Conservation (phyloP, 345 rosid genomes). For the Eucalyptus regnans region DNA sequence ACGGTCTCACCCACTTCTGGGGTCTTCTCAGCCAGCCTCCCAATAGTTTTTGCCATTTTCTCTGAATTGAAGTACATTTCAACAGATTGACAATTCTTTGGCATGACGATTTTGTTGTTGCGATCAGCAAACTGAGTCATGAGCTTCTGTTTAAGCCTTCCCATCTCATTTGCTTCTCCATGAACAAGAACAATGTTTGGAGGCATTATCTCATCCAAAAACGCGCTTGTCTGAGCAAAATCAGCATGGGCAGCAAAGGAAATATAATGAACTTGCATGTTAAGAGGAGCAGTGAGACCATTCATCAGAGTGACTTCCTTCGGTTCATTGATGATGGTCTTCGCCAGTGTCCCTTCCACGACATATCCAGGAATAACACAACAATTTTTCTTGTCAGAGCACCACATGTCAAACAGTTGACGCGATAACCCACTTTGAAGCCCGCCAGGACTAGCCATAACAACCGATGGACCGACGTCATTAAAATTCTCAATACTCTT, state of each 20-base stretch:
- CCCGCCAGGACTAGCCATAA: conserved; percentile 92
- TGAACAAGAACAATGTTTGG: conserved; percentile 93
- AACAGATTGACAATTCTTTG: conserved; percentile 88
- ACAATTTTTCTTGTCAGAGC: conserved; percentile 79
- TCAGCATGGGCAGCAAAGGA: conserved; percentile 96
- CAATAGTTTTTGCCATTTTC: conserved; percentile 89
- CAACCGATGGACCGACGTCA: conserved; percentile 88
- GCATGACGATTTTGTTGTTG: conserved; percentile 72
- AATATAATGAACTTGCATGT: conserved; percentile 89
- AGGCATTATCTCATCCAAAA: conserved; percentile 87
- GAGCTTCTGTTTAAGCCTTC: conserved; percentile 86
- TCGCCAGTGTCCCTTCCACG: conserved; percentile 77
- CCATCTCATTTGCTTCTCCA: conserved; percentile 92
- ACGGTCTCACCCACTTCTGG: conserved; percentile 76
- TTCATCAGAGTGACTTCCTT: conserved; percentile 94
- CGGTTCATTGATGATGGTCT: conserved; percentile 77
- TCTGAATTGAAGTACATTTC: conserved; percentile 79
- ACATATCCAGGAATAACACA: conserved; percentile 85
- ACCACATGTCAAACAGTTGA: conserved; percentile 91
- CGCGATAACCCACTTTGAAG: conserved; percentile 90
- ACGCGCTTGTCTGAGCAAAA: conserved; percentile 90
- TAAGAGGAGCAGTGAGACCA: conserved; percentile 77
- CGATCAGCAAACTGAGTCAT: conserved; percentile 62
- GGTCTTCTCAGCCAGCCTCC: conserved; percentile 74
- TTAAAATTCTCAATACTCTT: conserved; percentile 81